Evolutionary conservation across 1,284 basidiomycete genomes (phyloP).

Genomic region (Meira nashicola): DNA sequence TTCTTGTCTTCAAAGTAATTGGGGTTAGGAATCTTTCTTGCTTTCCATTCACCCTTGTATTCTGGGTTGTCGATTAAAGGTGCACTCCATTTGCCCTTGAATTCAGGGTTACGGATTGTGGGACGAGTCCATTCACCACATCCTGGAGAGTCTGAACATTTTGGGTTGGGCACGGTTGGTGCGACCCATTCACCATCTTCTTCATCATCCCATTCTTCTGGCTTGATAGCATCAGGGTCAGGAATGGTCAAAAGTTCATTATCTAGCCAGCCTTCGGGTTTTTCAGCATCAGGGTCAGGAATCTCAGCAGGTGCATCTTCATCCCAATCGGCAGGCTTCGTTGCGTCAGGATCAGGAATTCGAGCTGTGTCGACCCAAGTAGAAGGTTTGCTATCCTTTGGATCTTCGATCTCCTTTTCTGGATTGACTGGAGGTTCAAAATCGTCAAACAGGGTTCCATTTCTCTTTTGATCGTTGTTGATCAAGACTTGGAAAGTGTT

Average conservation of each 20-base stretch:
- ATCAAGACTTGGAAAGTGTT: slow-evolving; percentile 89
- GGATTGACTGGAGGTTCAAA: slow-evolving; percentile 95
- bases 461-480: slow-evolving; percentile 67
- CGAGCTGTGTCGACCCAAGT: slow-evolving; percentile 88
- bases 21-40: slow-evolving; percentile 64
- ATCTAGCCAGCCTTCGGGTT: slow-evolving; percentile 93
- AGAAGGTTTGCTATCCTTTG: slow-evolving; percentile 80
- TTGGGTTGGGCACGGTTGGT: slow-evolving; percentile 68
- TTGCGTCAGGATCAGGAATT: slow-evolving; percentile 78
- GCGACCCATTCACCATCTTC: slow-evolving; percentile 98
- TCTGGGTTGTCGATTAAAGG: slow-evolving; percentile 66
- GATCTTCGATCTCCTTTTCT: slow-evolving; percentile 80
- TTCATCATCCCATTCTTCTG: slow-evolving; percentile 99
- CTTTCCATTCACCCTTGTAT: slow-evolving; percentile 47
- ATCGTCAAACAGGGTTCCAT: slow-evolving; percentile 84
- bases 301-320: slow-evolving; percentile 57
- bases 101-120: slow-evolving; percentile 90
- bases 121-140: slow-evolving; percentile 90
- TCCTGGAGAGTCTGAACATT: slow-evolving; percentile 81
- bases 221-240: slow-evolving; percentile 91
- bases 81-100: slow-evolving; percentile 93
- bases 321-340: slow-evolving; percentile 57
- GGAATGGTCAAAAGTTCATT: slow-evolving; percentile 75
- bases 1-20: slow-evolving; percentile 80
- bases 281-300: slow-evolving; percentile 75